Conservation (phyloP, 495 filamentous ascomycete species). For the Oleoguttula mirabilis region DNA sequence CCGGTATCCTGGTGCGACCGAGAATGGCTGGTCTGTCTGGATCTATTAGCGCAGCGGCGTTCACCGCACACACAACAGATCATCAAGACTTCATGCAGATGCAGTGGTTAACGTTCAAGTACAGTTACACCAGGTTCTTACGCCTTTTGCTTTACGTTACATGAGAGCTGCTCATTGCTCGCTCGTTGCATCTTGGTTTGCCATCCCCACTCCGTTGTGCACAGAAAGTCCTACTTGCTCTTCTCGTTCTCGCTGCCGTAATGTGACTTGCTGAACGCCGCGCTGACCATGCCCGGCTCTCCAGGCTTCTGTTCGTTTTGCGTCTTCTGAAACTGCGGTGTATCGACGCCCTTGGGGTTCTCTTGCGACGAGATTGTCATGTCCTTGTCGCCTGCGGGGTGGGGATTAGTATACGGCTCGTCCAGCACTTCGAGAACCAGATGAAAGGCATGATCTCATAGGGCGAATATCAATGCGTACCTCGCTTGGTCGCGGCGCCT, state of each 20-base stretch:
- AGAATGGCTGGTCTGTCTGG: too few relatives aligned
- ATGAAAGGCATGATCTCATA: background rate
- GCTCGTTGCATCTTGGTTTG: too few relatives aligned
- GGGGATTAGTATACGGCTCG: background rate
- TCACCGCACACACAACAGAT: too few relatives aligned
- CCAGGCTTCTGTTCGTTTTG: constrained; percentile 12
- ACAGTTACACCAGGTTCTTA: too few relatives aligned
- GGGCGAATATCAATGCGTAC: constrained; percentile 4
- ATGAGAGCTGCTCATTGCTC: too few relatives aligned
- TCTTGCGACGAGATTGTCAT: constrained; percentile 1
- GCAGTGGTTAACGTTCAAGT: too few relatives aligned
- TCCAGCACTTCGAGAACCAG: background rate
- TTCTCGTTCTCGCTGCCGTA: constrained; percentile 3
- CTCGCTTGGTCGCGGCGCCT: constrained; percentile 19
- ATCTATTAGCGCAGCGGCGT: too few relatives aligned
- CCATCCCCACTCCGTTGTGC: too few relatives aligned
- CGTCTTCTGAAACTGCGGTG: constrained; percentile 7
- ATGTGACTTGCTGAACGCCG: constrained; percentile 12
- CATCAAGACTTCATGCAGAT: too few relatives aligned
- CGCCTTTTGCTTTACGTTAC: too few relatives aligned
- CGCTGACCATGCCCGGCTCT: background rate
- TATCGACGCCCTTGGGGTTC: constrained; percentile 10
- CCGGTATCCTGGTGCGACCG: too few relatives aligned
- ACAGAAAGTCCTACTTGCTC: constrained; percentile 3
- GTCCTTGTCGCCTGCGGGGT: constrained; percentile 2